A percentile compares a stretch with the other conserved stretches of the same genome.
phyloP scores from a whole-genome alignment of 1,139 yeast species.

The Kazachstania sp. region DNA sequence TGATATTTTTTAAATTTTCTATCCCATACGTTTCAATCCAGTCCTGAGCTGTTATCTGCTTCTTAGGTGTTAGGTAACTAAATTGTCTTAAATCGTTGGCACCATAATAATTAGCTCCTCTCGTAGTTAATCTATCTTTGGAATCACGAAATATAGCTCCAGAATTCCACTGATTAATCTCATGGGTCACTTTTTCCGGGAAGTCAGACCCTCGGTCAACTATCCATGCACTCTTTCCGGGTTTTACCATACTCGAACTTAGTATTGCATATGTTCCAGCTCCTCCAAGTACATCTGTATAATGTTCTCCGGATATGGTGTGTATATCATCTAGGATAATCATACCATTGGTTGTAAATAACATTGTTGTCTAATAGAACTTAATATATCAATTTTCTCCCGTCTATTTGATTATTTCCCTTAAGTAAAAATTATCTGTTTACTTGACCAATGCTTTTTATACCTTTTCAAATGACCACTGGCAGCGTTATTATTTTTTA shows the following conservation, averaged over 20 bases:
- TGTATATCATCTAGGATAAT: constrained; percentile 83
- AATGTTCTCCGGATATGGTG: constrained; percentile 35
- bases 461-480: too few species aligned
- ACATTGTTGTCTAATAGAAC: background rate
- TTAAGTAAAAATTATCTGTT: background rate
- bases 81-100: constrained; percentile 52
- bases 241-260: constrained; percentile 58
- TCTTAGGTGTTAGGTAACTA: constrained; percentile 52
- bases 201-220: constrained; percentile 77
- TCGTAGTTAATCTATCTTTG: constrained; percentile 51
- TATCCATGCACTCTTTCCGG: constrained; percentile 44
- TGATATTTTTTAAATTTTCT: constrained; percentile 36
- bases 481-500: too few species aligned
- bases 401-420: background rate
- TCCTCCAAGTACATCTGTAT: constrained; percentile 67
- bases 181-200: constrained; percentile 41
- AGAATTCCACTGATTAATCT: constrained; percentile 53
- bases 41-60: constrained; percentile 56
- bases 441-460: background rate
- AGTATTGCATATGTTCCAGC: constrained; percentile 78
- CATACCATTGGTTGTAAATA: constrained; percentile 68
- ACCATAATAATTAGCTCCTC: constrained; percentile 73
- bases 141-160: constrained; percentile 51
- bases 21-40: constrained; percentile 33
- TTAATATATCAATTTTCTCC: background rate